These are phyloP conservation scores for Zanthoxylum bungeanum DNA, from an alignment of 345 rosid genomes.

Conservation along the genomic window DNA sequence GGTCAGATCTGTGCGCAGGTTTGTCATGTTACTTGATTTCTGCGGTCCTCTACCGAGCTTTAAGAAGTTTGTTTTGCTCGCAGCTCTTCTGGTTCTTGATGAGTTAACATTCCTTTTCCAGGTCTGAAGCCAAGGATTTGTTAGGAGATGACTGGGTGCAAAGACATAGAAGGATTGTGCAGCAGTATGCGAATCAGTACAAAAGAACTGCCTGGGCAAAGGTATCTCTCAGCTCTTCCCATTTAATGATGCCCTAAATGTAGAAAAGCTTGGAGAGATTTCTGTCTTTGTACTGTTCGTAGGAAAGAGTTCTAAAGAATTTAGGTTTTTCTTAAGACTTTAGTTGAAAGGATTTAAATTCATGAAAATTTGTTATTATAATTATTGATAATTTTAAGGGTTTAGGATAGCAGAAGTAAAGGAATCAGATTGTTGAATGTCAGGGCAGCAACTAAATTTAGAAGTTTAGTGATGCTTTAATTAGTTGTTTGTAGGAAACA, in stretches of 20 bases:
- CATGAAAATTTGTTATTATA: not conserved
- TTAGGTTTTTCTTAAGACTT: not conserved
- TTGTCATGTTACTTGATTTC: conserved; percentile 16
- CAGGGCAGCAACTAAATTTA: not conserved
- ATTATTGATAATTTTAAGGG: not conserved
- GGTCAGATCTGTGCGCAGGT: conserved; percentile 99
- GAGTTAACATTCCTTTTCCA: conserved; percentile 25
- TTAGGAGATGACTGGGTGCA: conserved; percentile 99
- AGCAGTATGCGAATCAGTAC: conserved; percentile 97
- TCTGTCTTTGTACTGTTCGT: not conserved
- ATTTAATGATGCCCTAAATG: not conserved
- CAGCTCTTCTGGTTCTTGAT: conserved; percentile 3
- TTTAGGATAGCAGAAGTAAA: not conserved
- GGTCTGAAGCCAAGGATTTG: conserved; percentile 99
- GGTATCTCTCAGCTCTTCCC: conserved; percentile 36
- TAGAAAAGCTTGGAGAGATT: not conserved
- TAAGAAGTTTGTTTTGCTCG: conserved; percentile 2
- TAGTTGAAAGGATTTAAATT: not conserved
- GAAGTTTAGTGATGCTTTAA: not conserved
- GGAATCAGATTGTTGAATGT: conserved; percentile 1
- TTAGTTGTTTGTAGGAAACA: not conserved
- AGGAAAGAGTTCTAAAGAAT: not conserved
- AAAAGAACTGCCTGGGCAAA: conserved; percentile 93
- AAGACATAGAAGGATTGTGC: conserved; percentile 92
- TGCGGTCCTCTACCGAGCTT: not conserved